Evolutionary conservation across 2,329 filamentous ascomycete species (phyloP), one percentile per base, ranked within the genome.

Genomic region (Thyridium curvatum): DNA sequence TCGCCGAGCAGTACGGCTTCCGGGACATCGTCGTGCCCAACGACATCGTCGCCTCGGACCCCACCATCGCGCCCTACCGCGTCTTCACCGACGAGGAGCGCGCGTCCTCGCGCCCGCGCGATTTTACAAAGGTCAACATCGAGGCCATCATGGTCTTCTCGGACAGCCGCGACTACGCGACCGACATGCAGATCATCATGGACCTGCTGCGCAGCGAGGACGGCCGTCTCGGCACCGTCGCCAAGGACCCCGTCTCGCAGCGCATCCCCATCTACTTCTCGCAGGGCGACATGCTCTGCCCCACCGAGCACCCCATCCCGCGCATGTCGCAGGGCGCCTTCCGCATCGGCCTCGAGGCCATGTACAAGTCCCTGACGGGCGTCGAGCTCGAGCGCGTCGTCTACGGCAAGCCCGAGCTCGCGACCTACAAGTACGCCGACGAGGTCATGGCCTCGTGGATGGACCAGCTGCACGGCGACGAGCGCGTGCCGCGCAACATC

Each of bases 371-470:
- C 14, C 63, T 85, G 41, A 85, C 81, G 0, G 82, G 81, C 41
- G 72, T 72, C 13, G 82, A 86, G 46, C 76, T 86, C 34, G 82
- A 86, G 72, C 82, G 82, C 69, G 79, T 84, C 28, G 79, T 86
- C 41, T 86, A 86, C 66, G 82, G 82, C 53, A 86, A 86, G 71
- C 82, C 82, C 18, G 82, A 86, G 58, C 52, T 78, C 43, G 82
- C 82, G 5, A 86, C 82, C n/a, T 86, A 86, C 73, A 84, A 82
- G 66, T 86, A 84, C 62, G 84, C 83, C 46, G 82, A 86, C 50
- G 81, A 85, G 61, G 77, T 87, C 14, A 72, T 88, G 45, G 69
- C 75, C 26, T 74, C 72, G 37, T 88, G 83, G 83, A 87, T 87
- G 82, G 82, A 83, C 50, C 69, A 78, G 51, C 77, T 88, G 47